Evolutionary conservation across 2,329 filamentous ascomycete species (phyloP).

Genomic region (Eurotiales sp.): DNA sequence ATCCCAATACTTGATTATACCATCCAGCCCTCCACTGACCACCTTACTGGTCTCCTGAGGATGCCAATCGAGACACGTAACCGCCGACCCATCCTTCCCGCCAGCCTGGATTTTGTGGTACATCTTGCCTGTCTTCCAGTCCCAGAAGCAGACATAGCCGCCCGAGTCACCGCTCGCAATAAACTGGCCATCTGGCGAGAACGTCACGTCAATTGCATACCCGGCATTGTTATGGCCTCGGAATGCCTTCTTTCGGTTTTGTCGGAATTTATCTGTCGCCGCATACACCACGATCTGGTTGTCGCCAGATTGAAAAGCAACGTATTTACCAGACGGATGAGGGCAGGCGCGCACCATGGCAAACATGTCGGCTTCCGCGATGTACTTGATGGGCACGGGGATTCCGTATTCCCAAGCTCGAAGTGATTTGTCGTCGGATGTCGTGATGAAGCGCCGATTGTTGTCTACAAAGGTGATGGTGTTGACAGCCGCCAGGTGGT

Average conservation of each 20-base stretch:
- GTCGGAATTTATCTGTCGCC: slow-evolving; percentile 89
- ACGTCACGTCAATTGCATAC: slow-evolving; percentile 83
- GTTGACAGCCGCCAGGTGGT: slow-evolving; percentile 96
- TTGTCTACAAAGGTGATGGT: slow-evolving; percentile 96
- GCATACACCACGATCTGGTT: slow-evolving; percentile 97
- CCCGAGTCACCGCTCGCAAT: slow-evolving; percentile 80
- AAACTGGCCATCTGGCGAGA: slow-evolving; percentile 89
- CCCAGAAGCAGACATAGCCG: slow-evolving; percentile 94
- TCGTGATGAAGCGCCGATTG: slow-evolving; percentile 93
- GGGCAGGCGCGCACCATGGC: slow-evolving; percentile 80
- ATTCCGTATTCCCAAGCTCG: slow-evolving; percentile 99
- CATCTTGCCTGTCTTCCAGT: slow-evolving; percentile 99
- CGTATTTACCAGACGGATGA: slow-evolving; percentile 89
- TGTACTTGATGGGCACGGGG: slow-evolving; percentile 96
- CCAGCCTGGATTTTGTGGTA: slow-evolving; percentile 86
- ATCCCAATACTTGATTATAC: slow-evolving; percentile 90
- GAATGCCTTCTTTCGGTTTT: slow-evolving; percentile 96
- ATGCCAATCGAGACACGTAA: slow-evolving; percentile 91
- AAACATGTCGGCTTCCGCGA: slow-evolving; percentile 97
- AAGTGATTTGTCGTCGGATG: slow-evolving; percentile 92
- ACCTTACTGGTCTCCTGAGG: slow-evolving; percentile 97
- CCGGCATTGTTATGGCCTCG: slow-evolving; percentile 94
- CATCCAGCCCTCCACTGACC: slow-evolving; percentile 83
- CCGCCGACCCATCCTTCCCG: slow-evolving; percentile 64
- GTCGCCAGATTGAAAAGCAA: slow-evolving; percentile 88